phyloP scores from a whole-genome alignment of 2,329 filamentous ascomycete genomes.

The Cyphellophora europaea region DNA sequence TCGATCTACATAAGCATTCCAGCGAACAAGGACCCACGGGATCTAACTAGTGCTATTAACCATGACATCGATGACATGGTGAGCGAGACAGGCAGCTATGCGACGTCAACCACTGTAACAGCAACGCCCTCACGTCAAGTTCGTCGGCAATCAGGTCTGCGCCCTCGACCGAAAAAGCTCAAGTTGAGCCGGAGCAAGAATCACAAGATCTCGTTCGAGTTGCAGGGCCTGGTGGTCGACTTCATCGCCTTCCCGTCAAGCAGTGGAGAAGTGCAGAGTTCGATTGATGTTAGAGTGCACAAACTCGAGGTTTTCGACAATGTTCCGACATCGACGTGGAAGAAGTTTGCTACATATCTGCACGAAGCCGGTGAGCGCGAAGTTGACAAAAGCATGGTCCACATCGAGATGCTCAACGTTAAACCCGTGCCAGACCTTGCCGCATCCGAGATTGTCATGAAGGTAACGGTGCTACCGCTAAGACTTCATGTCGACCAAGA shows the following conservation, averaged over 20 bases:
- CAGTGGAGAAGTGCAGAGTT: slow-evolving; percentile 74
- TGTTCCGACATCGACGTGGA: slow-evolving; percentile 92
- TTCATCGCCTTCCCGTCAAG: slow-evolving; percentile 68
- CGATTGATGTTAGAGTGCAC: slow-evolving; percentile 70
- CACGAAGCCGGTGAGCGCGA: slow-evolving; percentile 79
- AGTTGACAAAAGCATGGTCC: slow-evolving; percentile 78
- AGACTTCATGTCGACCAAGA: slow-evolving; percentile 95
- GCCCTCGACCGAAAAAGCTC: slow-evolving; percentile 47
- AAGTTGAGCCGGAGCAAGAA: slow-evolving; percentile 75
- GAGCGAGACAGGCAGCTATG: slow-evolving; percentile 84
- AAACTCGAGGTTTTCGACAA: slow-evolving; percentile 91
- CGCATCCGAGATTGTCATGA: slow-evolving; percentile 81
- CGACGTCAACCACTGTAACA: slow-evolving; percentile 54
- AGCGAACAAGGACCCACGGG: slow-evolving; percentile 71
- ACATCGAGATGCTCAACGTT: slow-evolving; percentile 79
- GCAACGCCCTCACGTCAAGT: slow-evolving; percentile 26
- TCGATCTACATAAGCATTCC: slow-evolving; percentile 96
- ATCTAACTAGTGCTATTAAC: slow-evolving; percentile 77
- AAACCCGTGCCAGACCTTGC: slow-evolving; percentile 75
- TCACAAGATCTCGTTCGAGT: slow-evolving; percentile 92
- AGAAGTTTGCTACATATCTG: slow-evolving; percentile 93
- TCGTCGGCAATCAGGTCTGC: slow-evolving; percentile 19
- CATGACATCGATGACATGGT: slow-evolving; percentile 74
- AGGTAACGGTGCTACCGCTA: slow-evolving; percentile 68
- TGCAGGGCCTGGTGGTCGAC: slow-evolving; percentile 75